Evolutionary conservation across 1,284 basidiomycete species (phyloP).

Genomic region (Xanthoconium separans): DNA sequence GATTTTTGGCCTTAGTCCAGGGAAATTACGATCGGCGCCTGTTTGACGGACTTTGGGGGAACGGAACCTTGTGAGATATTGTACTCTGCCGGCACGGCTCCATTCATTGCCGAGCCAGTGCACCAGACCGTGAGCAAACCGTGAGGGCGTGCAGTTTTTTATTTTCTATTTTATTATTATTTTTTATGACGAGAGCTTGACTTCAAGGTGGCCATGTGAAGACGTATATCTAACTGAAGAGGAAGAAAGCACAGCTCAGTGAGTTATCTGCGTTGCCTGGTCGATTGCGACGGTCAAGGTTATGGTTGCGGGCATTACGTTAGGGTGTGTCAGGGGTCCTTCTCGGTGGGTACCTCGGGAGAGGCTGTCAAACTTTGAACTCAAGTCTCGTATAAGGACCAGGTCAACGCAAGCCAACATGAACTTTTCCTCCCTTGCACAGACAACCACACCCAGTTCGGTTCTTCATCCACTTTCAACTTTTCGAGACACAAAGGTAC

Average conservation of each 20-base stretch:
- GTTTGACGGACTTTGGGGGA: constrained; percentile 30
- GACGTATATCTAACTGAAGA: constrained; percentile 1
- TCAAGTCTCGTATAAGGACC: constrained; percentile 35
- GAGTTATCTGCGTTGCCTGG: constrained; percentile 3
- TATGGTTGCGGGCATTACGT: constrained; percentile 19
- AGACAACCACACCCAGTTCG: constrained; percentile 23
- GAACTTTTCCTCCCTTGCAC: constrained; percentile 34
- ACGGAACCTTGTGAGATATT: constrained; percentile 25
- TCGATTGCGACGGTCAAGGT: not conserved
- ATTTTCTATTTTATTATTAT: not conserved
- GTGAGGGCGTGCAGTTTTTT: not conserved
- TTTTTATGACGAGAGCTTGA: not conserved
- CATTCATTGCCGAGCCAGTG: no score
- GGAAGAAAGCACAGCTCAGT: not conserved
- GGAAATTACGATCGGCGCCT: constrained; percentile 38
- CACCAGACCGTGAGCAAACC: no score
- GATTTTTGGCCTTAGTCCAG: constrained; percentile 3
- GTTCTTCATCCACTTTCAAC: constrained; percentile 6
- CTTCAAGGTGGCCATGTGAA: constrained; percentile 1
- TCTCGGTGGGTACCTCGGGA: constrained; percentile 20
- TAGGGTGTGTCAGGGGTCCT: constrained; percentile 33
- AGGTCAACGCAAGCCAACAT: constrained; percentile 33
- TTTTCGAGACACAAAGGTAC: constrained; percentile 13
- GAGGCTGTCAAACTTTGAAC: constrained; percentile 27
- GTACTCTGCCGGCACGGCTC: not conserved